Evolutionary conservation across 768 basidiomycete species (phyloP), one percentile per base, ranked within the genome.

Genomic region (Xerocomus potaroensis): DNA sequence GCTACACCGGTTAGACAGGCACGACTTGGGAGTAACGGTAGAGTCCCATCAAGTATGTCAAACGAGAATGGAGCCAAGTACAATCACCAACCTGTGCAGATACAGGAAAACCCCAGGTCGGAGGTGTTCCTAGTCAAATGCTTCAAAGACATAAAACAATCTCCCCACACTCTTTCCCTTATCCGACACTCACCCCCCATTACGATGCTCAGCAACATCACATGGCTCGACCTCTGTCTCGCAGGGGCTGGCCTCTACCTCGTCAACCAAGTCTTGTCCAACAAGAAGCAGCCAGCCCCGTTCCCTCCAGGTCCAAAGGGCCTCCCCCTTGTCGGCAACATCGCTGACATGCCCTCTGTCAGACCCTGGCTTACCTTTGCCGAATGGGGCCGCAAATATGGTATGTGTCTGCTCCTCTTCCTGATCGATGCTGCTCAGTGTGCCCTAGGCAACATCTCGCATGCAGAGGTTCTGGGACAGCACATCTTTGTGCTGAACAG

Each of bases 401-500:
- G 76, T 66, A 54, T 15, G 59, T 49, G 4, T 2, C 19, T 3
- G 3, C 3, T 1, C 14, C 10, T 22, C 7, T 11, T 16, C 22
- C 30, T 11, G n/a, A 8, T 1, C 33, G 2, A 18, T n/a, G n/a
- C n/a, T 6, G 24, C 33, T 53, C 11, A 45, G 9, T n/a, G n/a
- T n/a, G n/a, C 15, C 0, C 4, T 16, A 50, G 47, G 51, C 2
- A 48, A 45, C 9, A 37, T 60, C n/a, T 23, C 53, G 8, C 31
- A 50, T 12, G 32, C 12, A 0, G 38, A 29, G 18, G 53, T 77
- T 27, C 60, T 80, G 43, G 67, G 69, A 29, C 70, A 73, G 46
- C 65, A 74, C 1, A 67, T 80, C 60, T 53, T 81, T 40, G 63
- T 80, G 39, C 57, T 83, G 41, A 80, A 74, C 62, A 70, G 69